Percentiles rank a stretch among this genome's conserved stretches.
phyloP scores from a whole-genome alignment of 2,329 filamentous ascomycete genomes.

The Trichoderma sp. region DNA sequence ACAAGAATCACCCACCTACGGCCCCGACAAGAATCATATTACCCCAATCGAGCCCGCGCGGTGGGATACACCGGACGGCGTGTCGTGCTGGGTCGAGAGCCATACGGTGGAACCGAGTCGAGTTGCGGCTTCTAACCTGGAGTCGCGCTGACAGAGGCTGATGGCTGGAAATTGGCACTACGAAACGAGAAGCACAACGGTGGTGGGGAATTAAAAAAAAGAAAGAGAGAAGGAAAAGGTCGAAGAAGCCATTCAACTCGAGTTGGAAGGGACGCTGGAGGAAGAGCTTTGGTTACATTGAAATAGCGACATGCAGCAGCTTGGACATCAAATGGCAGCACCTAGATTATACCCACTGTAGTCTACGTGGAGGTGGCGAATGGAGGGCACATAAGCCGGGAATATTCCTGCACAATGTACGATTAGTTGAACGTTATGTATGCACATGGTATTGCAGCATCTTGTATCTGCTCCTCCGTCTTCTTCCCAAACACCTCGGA shows the following conservation, averaged over 20 bases:
- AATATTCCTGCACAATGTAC: background rate
- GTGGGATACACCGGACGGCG: slow-evolving; percentile 44
- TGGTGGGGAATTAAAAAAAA: background rate
- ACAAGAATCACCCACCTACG: slow-evolving; percentile 27
- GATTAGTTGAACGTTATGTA: background rate
- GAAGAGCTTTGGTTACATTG: background rate
- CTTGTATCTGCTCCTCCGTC: background rate
- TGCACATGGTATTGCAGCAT: background rate
- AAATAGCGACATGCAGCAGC: background rate
- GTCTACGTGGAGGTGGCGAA: background rate
- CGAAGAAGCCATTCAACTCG: background rate
- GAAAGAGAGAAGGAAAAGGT: background rate
- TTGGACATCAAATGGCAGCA: background rate
- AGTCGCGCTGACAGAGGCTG: slow-evolving; percentile 3
- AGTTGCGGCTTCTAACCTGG: slow-evolving; percentile 10
- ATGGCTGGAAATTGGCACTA: background rate
- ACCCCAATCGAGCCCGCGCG: slow-evolving; percentile 38
- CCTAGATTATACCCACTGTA: background rate
- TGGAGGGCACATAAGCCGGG: background rate
- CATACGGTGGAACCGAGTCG: slow-evolving; percentile 38
- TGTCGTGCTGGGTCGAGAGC: slow-evolving; percentile 45
- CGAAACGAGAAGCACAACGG: background rate
- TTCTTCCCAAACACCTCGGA: background rate
- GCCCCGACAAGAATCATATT: slow-evolving; percentile 30
- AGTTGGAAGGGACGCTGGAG: background rate